A percentile compares a stretch with the other conserved stretches of the same genome.
These are phyloP conservation scores for Antitrichia curtipendula DNA, from an alignment of 225 moss, liverwort and hornwort species.

Conservation along the genomic window DNA sequence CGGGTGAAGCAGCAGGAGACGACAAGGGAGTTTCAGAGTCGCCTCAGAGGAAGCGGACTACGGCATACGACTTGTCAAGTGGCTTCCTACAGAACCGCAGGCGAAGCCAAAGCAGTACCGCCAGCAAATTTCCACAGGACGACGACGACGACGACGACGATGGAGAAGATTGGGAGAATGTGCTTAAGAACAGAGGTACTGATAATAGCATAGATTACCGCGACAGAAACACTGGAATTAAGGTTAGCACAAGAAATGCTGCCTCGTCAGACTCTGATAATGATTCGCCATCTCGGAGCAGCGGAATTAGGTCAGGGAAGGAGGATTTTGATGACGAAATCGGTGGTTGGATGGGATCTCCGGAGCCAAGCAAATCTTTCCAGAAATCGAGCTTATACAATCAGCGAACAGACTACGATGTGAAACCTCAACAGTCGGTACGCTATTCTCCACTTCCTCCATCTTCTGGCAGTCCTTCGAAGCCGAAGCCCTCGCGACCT, in stretches of 20 bases:
- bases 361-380: slow-evolving; percentile 14
- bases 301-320: not conserved
- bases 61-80: slow-evolving; percentile 23
- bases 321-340: not conserved
- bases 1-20: not conserved
- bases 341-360: slow-evolving; percentile 24
- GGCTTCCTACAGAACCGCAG: slow-evolving; percentile 23
- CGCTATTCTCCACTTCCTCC: slow-evolving; percentile 23
- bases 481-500: slow-evolving; percentile 49
- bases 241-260: not conserved
- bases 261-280: not conserved
- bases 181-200: not conserved
- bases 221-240: not conserved
- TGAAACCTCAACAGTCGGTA: slow-evolving; percentile 4
- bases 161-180: slow-evolving; percentile 1
- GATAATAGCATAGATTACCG: not conserved
- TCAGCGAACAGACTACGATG: not conserved
- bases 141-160: not conserved
- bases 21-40: not conserved
- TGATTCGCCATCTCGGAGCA: not conserved
- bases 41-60: not conserved
- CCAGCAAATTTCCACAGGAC: not conserved
- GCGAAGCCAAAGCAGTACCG: not conserved
- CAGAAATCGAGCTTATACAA: slow-evolving; percentile 21
- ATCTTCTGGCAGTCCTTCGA: slow-evolving; percentile 30